phyloP scores from a whole-genome alignment of 305 asterid genomes.

The Fraxinus platypoda region DNA sequence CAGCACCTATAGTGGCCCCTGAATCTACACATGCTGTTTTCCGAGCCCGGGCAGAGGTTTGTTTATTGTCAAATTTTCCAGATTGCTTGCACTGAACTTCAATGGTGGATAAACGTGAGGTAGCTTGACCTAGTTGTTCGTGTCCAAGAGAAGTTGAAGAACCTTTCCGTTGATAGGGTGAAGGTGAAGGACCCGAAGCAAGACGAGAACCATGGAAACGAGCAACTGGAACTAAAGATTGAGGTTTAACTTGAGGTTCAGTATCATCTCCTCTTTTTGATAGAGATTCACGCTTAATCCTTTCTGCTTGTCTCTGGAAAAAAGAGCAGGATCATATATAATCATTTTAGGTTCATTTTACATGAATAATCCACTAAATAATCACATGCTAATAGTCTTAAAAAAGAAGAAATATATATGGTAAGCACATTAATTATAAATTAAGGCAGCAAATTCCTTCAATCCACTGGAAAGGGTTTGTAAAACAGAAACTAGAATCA shows the following conservation, averaged over 20 bases:
- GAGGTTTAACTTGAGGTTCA: conserved; percentile 70
- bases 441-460: background rate
- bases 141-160: conserved; percentile 34
- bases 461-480: conserved; percentile 27
- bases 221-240: conserved; percentile 76
- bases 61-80: conserved; percentile 34
- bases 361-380: conserved; percentile 11
- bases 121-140: conserved; percentile 51
- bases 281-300: conserved; percentile 80
- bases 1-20: conserved; percentile 85
- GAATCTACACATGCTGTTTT: conserved; percentile 60
- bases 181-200: conserved; percentile 84
- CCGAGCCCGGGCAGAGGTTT: conserved; percentile 35
- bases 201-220: conserved; percentile 93
- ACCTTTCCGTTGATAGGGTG: conserved; percentile 64
- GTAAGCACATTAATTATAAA: conserved; percentile 3
- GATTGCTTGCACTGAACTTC: conserved; percentile 44
- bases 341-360: conserved; percentile 17
- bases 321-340: conserved; percentile 14
- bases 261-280: conserved; percentile 83
- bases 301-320: conserved; percentile 83
- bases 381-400: conserved; percentile 25
- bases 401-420: conserved; percentile 17
- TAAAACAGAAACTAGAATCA: conserved; percentile 10
- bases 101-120: conserved; percentile 49